Percentiles rank a stretch among this genome's conserved stretches.
Conservation (phyloP, 371 early-diverging fungal genomes). For the Mucor velutinosus region DNA sequence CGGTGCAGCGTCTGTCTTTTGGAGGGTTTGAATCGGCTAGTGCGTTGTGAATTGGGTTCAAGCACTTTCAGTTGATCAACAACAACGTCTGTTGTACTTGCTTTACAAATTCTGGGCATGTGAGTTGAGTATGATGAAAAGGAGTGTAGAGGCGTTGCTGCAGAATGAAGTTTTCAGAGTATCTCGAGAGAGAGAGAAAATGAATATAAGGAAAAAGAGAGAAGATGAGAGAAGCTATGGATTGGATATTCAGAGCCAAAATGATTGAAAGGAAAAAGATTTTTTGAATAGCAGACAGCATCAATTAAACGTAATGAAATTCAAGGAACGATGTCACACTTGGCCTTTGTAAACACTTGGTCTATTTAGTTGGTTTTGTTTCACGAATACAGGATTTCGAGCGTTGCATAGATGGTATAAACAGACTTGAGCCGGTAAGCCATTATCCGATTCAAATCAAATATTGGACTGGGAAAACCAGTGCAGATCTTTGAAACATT, state of each 20-base stretch:
- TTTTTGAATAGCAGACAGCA: constrained; percentile 1
- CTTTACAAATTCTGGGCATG: constrained; percentile 25
- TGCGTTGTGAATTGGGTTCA: constrained; percentile 6
- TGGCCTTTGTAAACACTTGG: not conserved
- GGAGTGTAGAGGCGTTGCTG: not conserved
- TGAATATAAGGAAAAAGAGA: not conserved
- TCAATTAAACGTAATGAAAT: not conserved
- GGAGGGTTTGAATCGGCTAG: constrained; percentile 10
- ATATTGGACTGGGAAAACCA: not conserved
- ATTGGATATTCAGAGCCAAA: not conserved
- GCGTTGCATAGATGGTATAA: not conserved
- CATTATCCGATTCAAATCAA: not conserved
- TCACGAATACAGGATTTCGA: not conserved
- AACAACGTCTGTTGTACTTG: constrained; percentile 13
- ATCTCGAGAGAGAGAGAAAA: not conserved
- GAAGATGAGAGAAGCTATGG: not conserved
- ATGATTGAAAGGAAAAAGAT: not conserved
- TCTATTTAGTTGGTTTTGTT: not conserved
- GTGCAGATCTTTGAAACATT: not conserved
- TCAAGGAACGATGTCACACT: constrained; percentile 15
- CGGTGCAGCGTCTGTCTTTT: constrained; percentile 13
- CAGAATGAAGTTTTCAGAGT: not conserved
- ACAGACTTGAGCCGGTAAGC: not conserved
- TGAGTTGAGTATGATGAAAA: not conserved
- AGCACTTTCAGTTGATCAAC: constrained; percentile 27